Evolutionary conservation across 805 yeast species (phyloP), one percentile per base, ranked within the genome.

Genomic region (Candida sakaeoensis): DNA sequence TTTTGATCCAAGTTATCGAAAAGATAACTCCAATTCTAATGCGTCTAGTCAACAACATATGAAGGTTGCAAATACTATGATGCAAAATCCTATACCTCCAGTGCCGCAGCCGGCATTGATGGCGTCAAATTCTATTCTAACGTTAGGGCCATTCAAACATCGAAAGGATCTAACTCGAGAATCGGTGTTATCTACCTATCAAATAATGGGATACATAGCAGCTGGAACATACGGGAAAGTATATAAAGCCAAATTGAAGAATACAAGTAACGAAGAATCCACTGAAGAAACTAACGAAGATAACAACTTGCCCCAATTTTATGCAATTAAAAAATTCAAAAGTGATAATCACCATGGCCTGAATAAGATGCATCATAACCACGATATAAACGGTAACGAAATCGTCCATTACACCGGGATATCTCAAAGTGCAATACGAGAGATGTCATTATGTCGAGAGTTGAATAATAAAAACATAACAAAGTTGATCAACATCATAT

Each of bases 221-320:
- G 96, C 99, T 0, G 99, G 99, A 28, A 93, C 99, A 0, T 93
- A 93, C 60, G 99, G 99, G 42, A 77, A 88, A 43, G 96, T 88
- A 16, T 93, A 89, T 67, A 91, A 93, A 57, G 98, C 97, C 6
- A 75, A 76, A 45, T 72, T 80, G 7, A 57, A 61, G 49, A 45
- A 58, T 15, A 28, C 15, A 5, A 12, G 15, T 24, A 40, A 36
- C 22, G 40, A 35, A 16, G 43, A 44, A 21, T 26, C 32, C 9
- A 41, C 47, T 43, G 37, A 32, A 41, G 40, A 49, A 9, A 49
- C 41, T 8, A 45, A 39, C 7, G 18, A 14, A 15, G 37, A 39
- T 25, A 8, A 19, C 3, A 27, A 33, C 8, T 45, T 46, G 16
- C 42, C 50, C 36, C 55, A 55, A 48, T 69, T 80, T 33, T 86